These are phyloP conservation scores for Fusarium siculi DNA, from an alignment of 2,329 filamentous ascomycete genomes.

Conservation along the genomic window DNA sequence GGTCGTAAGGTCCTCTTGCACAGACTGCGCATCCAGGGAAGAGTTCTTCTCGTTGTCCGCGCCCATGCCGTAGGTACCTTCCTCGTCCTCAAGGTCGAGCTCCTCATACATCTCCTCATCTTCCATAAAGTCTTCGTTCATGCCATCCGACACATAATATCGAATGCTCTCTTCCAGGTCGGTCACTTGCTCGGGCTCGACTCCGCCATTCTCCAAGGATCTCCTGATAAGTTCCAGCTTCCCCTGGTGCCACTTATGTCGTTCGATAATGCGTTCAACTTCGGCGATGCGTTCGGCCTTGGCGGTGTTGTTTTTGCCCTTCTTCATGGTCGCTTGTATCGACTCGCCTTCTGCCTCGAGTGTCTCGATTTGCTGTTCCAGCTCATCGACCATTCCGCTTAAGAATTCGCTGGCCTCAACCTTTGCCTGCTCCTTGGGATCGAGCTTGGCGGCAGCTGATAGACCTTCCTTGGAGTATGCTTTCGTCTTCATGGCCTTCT, in stretches of 20 bases:
- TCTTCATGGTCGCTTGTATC: conserved; percentile 90
- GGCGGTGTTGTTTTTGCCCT: conserved; percentile 85
- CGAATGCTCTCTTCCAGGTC: conserved; percentile 92
- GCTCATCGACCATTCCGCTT: conserved; percentile 85
- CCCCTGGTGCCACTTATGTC: conserved; percentile 95
- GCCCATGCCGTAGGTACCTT: conserved; percentile 84
- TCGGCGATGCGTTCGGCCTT: conserved; percentile 91
- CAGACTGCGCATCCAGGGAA: conserved; percentile 93
- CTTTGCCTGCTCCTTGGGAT: conserved; percentile 98
- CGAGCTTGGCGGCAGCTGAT: conserved; percentile 89
- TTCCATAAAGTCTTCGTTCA: conserved; percentile 89
- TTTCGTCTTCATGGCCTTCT: conserved; percentile 99
- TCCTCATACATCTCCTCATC: conserved; percentile 97
- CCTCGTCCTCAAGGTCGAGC: conserved; percentile 90
- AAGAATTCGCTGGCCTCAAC: conserved; percentile 89
- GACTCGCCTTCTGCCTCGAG: conserved; percentile 90
- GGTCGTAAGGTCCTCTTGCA: conserved; percentile 79
- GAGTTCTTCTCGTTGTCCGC: conserved; percentile 86
- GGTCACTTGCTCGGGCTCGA: conserved; percentile 87
- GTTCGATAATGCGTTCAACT: conserved; percentile 84
- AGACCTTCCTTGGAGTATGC: conserved; percentile 98
- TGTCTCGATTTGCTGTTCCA: conserved; percentile 92
- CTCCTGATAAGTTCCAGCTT: conserved; percentile 92
- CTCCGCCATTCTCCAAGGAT: conserved; percentile 89
- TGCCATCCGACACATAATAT: conserved; percentile 93